Conservation (phyloP, 495 filamentous ascomycete species). For the Tuber microsphaerosporum region DNA sequence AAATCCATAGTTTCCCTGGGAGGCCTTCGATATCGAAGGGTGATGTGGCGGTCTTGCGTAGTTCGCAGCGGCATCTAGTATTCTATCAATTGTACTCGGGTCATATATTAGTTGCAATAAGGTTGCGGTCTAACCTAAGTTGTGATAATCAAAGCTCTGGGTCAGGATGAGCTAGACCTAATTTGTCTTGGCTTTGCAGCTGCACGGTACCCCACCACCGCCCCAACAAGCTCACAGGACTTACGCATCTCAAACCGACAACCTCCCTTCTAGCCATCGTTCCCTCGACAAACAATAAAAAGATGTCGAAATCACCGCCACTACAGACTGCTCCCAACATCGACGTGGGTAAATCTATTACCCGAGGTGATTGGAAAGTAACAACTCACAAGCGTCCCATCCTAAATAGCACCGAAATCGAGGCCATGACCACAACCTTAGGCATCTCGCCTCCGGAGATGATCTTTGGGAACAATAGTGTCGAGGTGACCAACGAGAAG, state of each 20-base stretch:
- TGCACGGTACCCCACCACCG: neutral
- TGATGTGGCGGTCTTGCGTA: neutral
- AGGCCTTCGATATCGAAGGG: neutral
- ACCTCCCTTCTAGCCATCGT: neutral
- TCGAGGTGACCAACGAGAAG: conserved; percentile 60
- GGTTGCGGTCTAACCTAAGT: neutral
- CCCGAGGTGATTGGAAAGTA: conserved; percentile 41
- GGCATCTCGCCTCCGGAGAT: conserved; percentile 89
- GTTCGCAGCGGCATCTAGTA: neutral
- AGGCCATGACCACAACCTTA: conserved; percentile 68
- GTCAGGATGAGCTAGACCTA: neutral
- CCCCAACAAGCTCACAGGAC: neutral
- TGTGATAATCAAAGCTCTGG: neutral
- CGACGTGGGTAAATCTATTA: conserved; percentile 32
- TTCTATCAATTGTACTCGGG: no score
- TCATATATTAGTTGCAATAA: neutral
- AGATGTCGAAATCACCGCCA: neutral
- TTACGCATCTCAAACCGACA: neutral
- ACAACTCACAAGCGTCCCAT: conserved; percentile 72
- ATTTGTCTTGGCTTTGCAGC: neutral
- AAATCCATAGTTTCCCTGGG: no score
- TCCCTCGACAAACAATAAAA: neutral
- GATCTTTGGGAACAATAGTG: conserved; percentile 95
- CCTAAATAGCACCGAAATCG: conserved; percentile 82
- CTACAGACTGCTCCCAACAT: conserved; percentile 8